Percentiles rank a stretch among this genome's conserved stretches.
Conservation (phyloP, 345 rosid species). For the Firmiana major region DNA sequence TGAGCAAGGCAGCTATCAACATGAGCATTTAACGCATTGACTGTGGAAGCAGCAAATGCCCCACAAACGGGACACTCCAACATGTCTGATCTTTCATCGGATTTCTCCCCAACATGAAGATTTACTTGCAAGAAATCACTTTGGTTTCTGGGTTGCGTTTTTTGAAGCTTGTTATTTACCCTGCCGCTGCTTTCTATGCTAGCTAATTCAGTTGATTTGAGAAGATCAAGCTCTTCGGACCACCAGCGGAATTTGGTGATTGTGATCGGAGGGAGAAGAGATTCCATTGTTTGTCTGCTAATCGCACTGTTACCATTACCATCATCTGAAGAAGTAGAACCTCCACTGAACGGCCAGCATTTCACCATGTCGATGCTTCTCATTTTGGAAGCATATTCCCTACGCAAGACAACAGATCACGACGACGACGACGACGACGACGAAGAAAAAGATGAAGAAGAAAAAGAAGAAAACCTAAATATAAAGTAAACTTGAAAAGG, state of each 20-base stretch:
- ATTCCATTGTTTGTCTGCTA: constrained; percentile 21
- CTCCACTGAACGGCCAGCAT: constrained; percentile 58
- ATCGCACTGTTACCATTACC: constrained; percentile 7
- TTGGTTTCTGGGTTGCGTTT: not conserved
- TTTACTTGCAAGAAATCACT: not conserved
- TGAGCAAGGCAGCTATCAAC: constrained; percentile 27
- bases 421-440: too few relatives aligned
- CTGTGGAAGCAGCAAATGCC: constrained; percentile 20
- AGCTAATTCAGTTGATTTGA: constrained; percentile 16
- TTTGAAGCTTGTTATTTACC: not conserved
- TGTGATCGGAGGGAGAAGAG: constrained; percentile 51
- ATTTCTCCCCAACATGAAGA: constrained; percentile 3
- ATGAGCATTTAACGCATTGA: constrained; percentile 23
- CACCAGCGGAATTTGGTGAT: constrained; percentile 68
- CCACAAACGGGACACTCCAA: constrained; percentile 24
- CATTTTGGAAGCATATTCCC: constrained; percentile 45
- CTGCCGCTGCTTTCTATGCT: not conserved
- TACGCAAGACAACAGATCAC: constrained; percentile 18
- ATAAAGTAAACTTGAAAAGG: not conserved
- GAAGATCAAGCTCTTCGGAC: constrained; percentile 51
- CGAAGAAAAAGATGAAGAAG: not conserved
- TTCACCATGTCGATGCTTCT: constrained; percentile 47
- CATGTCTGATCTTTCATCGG: constrained; percentile 19
- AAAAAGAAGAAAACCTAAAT: not conserved
- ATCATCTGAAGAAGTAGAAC: not conserved